Evolutionary conservation across 805 yeast species (phyloP), one percentile per base, ranked within the genome.

Genomic region (Ogataea angusta): DNA sequence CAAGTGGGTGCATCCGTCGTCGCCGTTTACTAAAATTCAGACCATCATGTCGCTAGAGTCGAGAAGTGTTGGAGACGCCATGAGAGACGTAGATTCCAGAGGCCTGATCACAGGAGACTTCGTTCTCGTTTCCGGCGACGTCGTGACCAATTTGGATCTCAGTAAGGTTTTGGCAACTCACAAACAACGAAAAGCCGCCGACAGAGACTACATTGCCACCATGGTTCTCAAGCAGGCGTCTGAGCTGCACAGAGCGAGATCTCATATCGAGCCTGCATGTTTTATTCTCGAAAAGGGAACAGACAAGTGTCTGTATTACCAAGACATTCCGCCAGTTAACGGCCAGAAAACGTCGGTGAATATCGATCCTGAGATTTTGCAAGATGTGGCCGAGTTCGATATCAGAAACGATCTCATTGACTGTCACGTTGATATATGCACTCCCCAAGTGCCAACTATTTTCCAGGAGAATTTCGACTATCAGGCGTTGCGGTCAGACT

Each of bases 401-500:
- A 71, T 93, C 43, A 78, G 96, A 58, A 93, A 93, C 62, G 98
- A 93, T 63, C 75, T 93, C 48, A 90, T 93, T 44, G 99, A 93
- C 67, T 93, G 99, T 62, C 93, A 85, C 60, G 89, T 93, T 40
- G 99, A 93, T 65, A 88, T 93, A 46, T 93, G 99, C 64, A 75
- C 97, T 6, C 88, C 95, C 2, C 88, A 82, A 50, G 96, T 93
- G 9, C 97, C 97, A 1, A 93, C 95, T 12, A 82, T 91, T 46
- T 93, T 91, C 67, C 95, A 88, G 54, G 99, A 93, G 57, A 91
- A 93, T 62, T 93, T 93, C 55, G 99, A 93, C 66, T 93, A 90
- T 62, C 96, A 91, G 62, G 69, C 77, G 38, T 69, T 91, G 47
- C 76, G 99, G 62, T 71, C 76, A 25, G 98, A 93, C 64, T 93